Percentiles rank a stretch among this genome's conserved stretches.
Evolutionary conservation across 345 rosid species (phyloP).

Genomic region (Aegle marmelos): DNA sequence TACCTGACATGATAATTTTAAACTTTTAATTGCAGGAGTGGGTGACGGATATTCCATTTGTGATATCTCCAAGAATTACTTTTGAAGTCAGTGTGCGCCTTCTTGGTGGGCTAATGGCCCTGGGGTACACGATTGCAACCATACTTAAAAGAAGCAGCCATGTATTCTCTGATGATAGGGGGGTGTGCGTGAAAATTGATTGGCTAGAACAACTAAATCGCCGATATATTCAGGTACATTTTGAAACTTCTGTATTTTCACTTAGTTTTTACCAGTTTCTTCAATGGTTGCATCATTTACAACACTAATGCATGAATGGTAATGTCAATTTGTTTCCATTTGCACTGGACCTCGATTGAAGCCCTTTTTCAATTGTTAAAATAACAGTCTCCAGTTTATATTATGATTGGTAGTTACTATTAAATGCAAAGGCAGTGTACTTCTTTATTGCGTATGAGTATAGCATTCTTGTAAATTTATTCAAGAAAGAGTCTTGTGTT

Average conservation of each 20-base stretch:
- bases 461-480: neutral
- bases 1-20: conserved; percentile 4
- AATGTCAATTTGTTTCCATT: neutral
- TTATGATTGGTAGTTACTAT: neutral
- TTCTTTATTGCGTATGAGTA: neutral
- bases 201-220: conserved; percentile 94
- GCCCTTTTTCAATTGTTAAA: neutral
- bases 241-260: neutral
- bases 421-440: too few relatives aligned
- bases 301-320: neutral
- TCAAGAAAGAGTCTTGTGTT: neutral
- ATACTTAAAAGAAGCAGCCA: conserved; percentile 97
- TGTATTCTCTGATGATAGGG: conserved; percentile 64
- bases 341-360: neutral
- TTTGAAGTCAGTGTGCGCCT: conserved; percentile 98
- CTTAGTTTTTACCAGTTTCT: conserved; percentile 5
- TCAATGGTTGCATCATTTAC: neutral
- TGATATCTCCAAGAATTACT: conserved; percentile 97
- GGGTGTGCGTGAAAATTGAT: conserved; percentile 80
- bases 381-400: neutral
- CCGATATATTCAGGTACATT: conserved; percentile 78
- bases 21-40: conserved; percentile 62
- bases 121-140: conserved; percentile 95
- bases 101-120: conserved; percentile 98
- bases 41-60: conserved; percentile 95